These are phyloP conservation scores for Lepraria neglecta DNA, from an alignment of 495 filamentous ascomycete genomes.

Conservation along the genomic window DNA sequence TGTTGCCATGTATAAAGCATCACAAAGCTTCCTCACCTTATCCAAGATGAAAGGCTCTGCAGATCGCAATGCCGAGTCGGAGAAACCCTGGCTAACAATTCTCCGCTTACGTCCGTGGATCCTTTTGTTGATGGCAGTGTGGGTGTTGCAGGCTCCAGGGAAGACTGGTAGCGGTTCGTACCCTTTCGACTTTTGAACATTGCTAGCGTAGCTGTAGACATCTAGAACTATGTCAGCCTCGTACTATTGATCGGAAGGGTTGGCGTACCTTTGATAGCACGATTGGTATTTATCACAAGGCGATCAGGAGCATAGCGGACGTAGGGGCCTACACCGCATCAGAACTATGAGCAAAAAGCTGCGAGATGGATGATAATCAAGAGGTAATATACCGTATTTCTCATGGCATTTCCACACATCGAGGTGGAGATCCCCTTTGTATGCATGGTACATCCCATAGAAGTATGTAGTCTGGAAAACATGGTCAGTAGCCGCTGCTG, in stretches of 20 bases:
- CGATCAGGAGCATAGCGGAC: slow-evolving; percentile 1
- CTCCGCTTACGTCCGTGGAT: slow-evolving; percentile 49
- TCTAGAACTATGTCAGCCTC: slow-evolving; percentile 28
- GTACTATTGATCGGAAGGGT: too few relatives aligned
- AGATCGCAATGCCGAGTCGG: slow-evolving; percentile 44
- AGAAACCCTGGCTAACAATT: slow-evolving; percentile 51
- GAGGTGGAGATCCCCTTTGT: neutral
- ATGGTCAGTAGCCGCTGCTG: neutral
- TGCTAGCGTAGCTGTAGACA: slow-evolving; percentile 48
- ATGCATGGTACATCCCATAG: neutral
- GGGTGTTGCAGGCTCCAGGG: slow-evolving; percentile 51
- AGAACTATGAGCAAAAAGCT: neutral
- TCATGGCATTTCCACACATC: neutral
- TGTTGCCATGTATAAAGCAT: slow-evolving; percentile 12
- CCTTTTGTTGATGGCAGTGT: slow-evolving; percentile 49
- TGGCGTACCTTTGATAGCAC: neutral
- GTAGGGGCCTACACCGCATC: neutral
- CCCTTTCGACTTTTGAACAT: slow-evolving; percentile 47
- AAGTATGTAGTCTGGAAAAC: neutral
- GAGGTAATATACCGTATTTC: neutral
- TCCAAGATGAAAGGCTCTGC: slow-evolving; percentile 39
- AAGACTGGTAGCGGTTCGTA: slow-evolving; percentile 51
- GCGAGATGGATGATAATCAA: neutral
- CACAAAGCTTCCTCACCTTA: slow-evolving; percentile 41
- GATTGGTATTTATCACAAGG: neutral